Conservation (phyloP, 768 basidiomycete species). For the Leccinum longicurvipes region DNA sequence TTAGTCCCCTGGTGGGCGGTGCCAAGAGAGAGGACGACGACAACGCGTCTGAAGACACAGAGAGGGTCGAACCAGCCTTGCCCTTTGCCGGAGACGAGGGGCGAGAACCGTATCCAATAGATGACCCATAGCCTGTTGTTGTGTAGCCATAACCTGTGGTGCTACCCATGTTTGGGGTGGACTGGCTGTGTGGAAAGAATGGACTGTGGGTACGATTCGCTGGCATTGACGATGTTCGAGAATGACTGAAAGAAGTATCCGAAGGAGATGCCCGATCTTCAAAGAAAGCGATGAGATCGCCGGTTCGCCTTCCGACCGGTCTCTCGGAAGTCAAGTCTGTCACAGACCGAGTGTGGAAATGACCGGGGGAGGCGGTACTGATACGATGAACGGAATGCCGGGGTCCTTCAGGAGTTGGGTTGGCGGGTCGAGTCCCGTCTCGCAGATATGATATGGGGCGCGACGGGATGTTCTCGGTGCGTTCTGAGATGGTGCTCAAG, state of each 20-base stretch:
- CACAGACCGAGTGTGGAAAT: conserved; percentile 49
- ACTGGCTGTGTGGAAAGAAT: conserved; percentile 33
- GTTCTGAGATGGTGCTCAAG: conserved; percentile 77
- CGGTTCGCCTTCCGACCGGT: conserved; percentile 53
- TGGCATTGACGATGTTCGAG: conserved; percentile 53
- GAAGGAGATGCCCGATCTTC: conserved; percentile 50
- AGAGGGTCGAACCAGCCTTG: conserved; percentile 32
- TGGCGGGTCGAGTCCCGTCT: conserved; percentile 30
- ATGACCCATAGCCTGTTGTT: conserved; percentile 30
- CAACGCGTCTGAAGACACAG: conserved; percentile 25
- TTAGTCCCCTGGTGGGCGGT: conserved; percentile 40
- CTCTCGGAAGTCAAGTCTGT: conserved; percentile 54
- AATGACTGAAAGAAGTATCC: conserved; percentile 39
- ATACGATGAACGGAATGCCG: conserved; percentile 46
- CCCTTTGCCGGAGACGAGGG: conserved; percentile 49
- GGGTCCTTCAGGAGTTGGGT: conserved; percentile 43
- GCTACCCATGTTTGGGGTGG: conserved; percentile 38
- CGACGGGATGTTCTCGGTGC: conserved; percentile 62
- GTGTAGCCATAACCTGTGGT: conserved; percentile 36
- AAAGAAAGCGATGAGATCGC: conserved; percentile 73
- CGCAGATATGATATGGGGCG: conserved; percentile 52
- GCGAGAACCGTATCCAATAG: conserved; percentile 37
- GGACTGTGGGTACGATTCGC: conserved; percentile 32
- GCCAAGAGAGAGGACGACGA: conserved; percentile 46
- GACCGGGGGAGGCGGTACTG: conserved; percentile 36